Base-by-base conservation (phyloP, 2,329 filamentous ascomycete genomes). In the Fusarium irregulare region DNA sequence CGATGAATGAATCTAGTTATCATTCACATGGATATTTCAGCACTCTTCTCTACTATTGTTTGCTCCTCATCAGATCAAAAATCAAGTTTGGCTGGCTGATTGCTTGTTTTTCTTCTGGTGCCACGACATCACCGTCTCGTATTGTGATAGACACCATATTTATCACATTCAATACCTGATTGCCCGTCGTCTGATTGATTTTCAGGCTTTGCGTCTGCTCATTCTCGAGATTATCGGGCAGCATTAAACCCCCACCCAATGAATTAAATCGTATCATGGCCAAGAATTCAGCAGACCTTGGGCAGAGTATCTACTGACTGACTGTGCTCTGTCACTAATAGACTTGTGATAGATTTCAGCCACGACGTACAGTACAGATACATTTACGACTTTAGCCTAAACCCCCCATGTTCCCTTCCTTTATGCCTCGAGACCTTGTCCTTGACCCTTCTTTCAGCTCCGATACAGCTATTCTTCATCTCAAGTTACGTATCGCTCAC, bases 311-410 rank as follows among this genome's bases (percentile, higher is more conserved):
- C 7, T 46, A 27, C 10, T 47, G 25, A 47, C 20, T 47, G 44
- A 20, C 45, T 28, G 23, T 58, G 32, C 27, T 51, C 40, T 49
- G 45, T 59, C 61, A 56, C 56, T 60, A 54, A 58, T 49, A 62
- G 45, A 71, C 68, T 59, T 63, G 55, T 70, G 64, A 73, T 69
- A 71, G 72, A 73, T 73, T 62, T 74, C 67, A 72, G 68, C 71
- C 67, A 62, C 65, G 28, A 41, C 60, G 64, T 34, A 59, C 65
- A 60, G 44, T 30, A 41, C n/a, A 44, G 49, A 53, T 41, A 16
- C 49, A 21, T 23, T 41, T 27, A 50, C 55, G 21, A 47, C 49
- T 65, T 66, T 64, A 61, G 47, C 59, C 66, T 63, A 56, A 56
- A 71, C 21, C 51, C 54, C 23, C 49, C 49, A 41, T 53, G 34